A percentile compares a stretch with the other conserved stretches of the same genome.
These are phyloP conservation scores for Babesia caballi DNA, from an alignment of 169 alveolate genomes.

Conservation along the genomic window DNA sequence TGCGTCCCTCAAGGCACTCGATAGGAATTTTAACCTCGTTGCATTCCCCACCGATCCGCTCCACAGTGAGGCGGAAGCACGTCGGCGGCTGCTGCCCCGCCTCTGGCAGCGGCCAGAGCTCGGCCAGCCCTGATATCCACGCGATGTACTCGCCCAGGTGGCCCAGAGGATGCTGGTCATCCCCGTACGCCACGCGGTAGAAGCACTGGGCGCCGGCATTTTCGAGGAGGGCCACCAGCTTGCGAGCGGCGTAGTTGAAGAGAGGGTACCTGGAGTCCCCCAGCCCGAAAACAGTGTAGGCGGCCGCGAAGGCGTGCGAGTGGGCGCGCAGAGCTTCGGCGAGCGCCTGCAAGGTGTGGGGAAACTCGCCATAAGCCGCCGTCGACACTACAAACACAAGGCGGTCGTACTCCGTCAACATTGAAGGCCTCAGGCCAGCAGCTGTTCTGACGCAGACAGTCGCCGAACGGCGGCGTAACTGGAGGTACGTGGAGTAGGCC, in stretches of 20 bases:
- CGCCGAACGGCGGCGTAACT: slow-evolving; percentile 11
- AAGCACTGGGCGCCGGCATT: slow-evolving; percentile 24
- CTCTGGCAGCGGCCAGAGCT: background rate
- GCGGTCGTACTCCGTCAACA: slow-evolving; percentile 10
- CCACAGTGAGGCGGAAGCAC: background rate
- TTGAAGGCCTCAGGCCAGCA: background rate
- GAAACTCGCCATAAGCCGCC: slow-evolving; percentile 64
- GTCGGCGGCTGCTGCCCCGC: background rate
- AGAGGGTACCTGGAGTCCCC: slow-evolving; percentile 62
- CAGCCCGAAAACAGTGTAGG: slow-evolving; percentile 54
- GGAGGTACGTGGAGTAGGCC: slow-evolving; percentile 44
- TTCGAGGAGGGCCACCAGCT: slow-evolving; percentile 25
- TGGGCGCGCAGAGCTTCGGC: background rate
- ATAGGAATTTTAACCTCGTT: background rate
- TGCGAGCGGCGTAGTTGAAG: slow-evolving; percentile 59
- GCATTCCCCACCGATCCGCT: background rate
- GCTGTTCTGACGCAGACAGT: slow-evolving; percentile 21
- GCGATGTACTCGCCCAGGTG: slow-evolving; percentile 43
- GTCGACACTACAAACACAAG: slow-evolving; percentile 52
- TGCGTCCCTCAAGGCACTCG: background rate
- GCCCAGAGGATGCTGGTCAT: slow-evolving; percentile 67
- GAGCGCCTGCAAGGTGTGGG: slow-evolving; percentile 14
- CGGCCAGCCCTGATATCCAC: slow-evolving; percentile 36
- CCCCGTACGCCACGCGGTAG: slow-evolving; percentile 40
- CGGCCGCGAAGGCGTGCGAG: background rate